Evolutionary conservation across 768 basidiomycete species (phyloP), one percentile per base, ranked within the genome.

Genomic region (Xerocomellus intermedius): DNA sequence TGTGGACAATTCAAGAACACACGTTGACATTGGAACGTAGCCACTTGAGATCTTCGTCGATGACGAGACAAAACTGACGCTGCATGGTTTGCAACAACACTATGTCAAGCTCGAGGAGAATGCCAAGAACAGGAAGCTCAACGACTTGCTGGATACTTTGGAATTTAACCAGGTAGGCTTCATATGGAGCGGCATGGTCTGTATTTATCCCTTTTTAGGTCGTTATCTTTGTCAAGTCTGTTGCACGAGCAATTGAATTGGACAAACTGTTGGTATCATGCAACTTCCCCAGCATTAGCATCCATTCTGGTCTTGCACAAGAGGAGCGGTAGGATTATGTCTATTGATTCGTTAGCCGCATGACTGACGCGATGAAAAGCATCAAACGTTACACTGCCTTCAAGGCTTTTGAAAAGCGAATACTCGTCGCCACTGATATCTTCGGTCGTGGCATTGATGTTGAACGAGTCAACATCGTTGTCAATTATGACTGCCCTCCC

Each of bases 361-460:
- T 1, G 36, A n/a, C 50, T 62, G 21, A 68, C 37, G 37, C 39
- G 33, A 46, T 47, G 5, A 39, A 42, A 35, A 96, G 94, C 54
- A 98, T 99, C 72, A 82, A 82, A 54, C 91, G 96, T 16, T 99
- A 98, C 76, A 91, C 91, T 26, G 93, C 95, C 36, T 99, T 99
- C 83, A 99, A 99, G 76, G 91, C 92, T 17, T 99, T 99, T 63
- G 97, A 99, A 79, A 99, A 98, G 77, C 94, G 97, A 61, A 98
- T 99, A 61, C 82, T 99, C 19, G 97, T 99, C 39, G 96, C 95
- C 19, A 99, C 97, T 19, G 97, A 99, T 72, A 98, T 99, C 62
- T 99, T 99, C 58, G 97, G 97, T 56, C 92, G 97, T 72, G 97
- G 96, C 61, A 99, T 99, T 61, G 97, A 99, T 76, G 96, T 99